phyloP scores from a whole-genome alignment of 495 filamentous ascomycete genomes.

The Cercophora newfieldiana region DNA sequence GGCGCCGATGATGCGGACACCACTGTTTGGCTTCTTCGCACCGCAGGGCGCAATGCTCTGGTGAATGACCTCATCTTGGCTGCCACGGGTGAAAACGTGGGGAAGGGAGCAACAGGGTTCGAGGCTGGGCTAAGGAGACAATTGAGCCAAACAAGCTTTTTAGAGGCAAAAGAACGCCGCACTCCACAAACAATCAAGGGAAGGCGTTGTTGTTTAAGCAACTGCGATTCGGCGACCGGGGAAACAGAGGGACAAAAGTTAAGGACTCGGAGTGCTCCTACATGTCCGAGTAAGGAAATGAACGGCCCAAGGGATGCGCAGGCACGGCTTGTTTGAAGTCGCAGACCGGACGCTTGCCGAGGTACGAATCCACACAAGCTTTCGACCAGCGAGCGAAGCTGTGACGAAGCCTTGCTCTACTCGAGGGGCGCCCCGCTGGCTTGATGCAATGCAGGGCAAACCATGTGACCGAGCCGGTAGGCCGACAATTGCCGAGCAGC shows the following conservation, averaged over 20 bases:
- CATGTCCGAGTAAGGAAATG: constrained; percentile 10
- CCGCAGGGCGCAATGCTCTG: constrained; percentile 66
- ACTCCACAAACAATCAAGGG: background rate
- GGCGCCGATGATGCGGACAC: constrained; percentile 25
- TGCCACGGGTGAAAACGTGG: constrained; percentile 2
- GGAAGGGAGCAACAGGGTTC: background rate
- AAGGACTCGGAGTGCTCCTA: background rate
- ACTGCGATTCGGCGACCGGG: background rate
- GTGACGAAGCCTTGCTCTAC: constrained; percentile 5
- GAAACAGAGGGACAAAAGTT: background rate
- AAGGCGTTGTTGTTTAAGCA: background rate
- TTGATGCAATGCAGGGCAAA: constrained; percentile 9
- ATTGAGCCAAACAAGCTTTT: constrained; percentile 1
- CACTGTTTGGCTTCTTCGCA: constrained; percentile 53
- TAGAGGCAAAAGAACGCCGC: background rate
- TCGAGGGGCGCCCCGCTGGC: background rate
- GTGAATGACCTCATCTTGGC: constrained; percentile 67
- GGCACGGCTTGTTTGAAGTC: background rate
- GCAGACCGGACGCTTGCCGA: constrained; percentile 7
- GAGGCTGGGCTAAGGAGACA: constrained; percentile 12
- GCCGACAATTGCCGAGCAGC: constrained; percentile 26
- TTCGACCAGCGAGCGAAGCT: background rate
- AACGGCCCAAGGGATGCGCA: constrained; percentile 18
- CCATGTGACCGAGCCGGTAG: constrained; percentile 18
- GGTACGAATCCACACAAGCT: constrained; percentile 6